phyloP scores from a whole-genome alignment of 345 rosid species.

The Salix brachista region DNA sequence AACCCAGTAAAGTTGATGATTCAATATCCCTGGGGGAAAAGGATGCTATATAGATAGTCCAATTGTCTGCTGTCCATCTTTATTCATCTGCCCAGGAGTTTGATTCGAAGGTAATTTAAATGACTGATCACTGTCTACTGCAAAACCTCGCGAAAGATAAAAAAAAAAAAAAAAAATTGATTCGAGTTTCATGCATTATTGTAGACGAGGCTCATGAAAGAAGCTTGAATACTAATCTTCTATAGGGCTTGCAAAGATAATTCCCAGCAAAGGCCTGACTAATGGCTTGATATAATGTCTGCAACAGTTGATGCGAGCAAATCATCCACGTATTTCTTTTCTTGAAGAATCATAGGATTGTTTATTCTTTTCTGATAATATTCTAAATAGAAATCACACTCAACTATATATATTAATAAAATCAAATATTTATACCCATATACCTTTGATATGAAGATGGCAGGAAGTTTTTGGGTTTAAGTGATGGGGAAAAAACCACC shows the following conservation, averaged over 20 bases:
- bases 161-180: constrained; percentile 33
- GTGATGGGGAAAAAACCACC: too few species aligned
- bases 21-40: constrained; percentile 63
- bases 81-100: constrained; percentile 54
- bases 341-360: too few species aligned
- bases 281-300: constrained; percentile 85
- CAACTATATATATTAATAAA: too few species aligned
- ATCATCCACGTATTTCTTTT: constrained; percentile 70
- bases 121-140: constrained; percentile 82
- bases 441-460: too few species aligned
- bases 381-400: too few species aligned
- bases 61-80: constrained; percentile 42
- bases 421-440: too few species aligned
- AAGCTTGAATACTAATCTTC: constrained; percentile 86
- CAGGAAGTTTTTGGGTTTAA: too few species aligned
- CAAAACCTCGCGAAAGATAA: constrained; percentile 60
- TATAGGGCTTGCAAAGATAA: constrained; percentile 60
- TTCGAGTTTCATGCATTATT: constrained; percentile 73
- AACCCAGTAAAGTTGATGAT: constrained; percentile 88
- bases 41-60: constrained; percentile 55
- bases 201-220: constrained; percentile 96
- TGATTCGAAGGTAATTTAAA: constrained; percentile 56
- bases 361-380: too few species aligned
- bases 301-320: constrained; percentile 83
- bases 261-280: constrained; percentile 47